Evolutionary conservation across 495 filamentous ascomycete species (phyloP), one percentile per base, ranked within the genome.

Genomic region (Pyronema domesticum): DNA sequence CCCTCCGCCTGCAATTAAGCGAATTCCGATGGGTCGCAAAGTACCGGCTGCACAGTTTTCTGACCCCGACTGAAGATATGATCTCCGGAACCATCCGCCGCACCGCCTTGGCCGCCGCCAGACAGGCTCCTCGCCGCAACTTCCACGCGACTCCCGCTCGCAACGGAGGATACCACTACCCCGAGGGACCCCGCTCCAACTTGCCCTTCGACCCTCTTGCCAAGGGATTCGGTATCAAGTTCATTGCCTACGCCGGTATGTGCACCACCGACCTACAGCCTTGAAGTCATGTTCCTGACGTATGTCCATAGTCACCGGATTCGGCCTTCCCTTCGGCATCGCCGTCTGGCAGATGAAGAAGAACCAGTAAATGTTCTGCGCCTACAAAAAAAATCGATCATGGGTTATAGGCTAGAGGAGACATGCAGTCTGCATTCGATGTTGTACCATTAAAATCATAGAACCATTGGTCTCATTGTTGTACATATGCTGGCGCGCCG

Each of bases 181-280:
- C 89, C 57, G 93, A 96, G 76, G 93, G 91, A 52, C 91, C 93
- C 63, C 80, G 80, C 67, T 80, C 77, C 74, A 95, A 94, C 76
- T 72, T 98, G 56, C 91, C 91, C 57, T 98, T 98, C 81, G 93
- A 98, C 76, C 81, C 93, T 60, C 72, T 82, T 72, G 93, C 82
- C 64, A 81, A 80, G 70, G 82, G 73, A 69, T 98, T 98, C 70
- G 76, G 71, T 56, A 45, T 84, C 59, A 76, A 81, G 72, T 98
- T 83, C 79, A 91, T 86, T 83, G 67, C 63, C 19, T 93, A 83
- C 75, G 79, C 78, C 76, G 65, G 82, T 86, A 66, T 48, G 80
- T 73, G 36, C 37, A 47, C 13, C 10, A 47, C 35, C 50, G 36
- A 33, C 30, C n/a, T 23, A 3, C 10, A n/a, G 17, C 39, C 13